phyloP scores from a whole-genome alignment of 2,329 filamentous ascomycete genomes.

The Aspergillus pseudoterreus region DNA sequence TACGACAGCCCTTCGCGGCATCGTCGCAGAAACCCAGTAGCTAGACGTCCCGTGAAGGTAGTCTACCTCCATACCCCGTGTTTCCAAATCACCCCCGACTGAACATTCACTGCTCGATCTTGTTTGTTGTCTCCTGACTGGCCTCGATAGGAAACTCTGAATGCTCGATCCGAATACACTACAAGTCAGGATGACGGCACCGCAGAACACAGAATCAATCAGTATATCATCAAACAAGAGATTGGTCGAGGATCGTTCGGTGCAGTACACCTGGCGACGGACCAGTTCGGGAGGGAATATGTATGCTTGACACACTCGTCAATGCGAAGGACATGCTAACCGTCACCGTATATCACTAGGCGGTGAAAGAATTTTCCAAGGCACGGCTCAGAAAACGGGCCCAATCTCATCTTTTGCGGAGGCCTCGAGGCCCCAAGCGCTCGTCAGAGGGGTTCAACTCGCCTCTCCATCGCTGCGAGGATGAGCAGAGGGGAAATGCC shows the following conservation, averaged over 20 bases:
- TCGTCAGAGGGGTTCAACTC: slow-evolving; percentile 60
- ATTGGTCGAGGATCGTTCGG: slow-evolving; percentile 97
- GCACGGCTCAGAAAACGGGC: slow-evolving; percentile 81
- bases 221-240: slow-evolving; percentile 90
- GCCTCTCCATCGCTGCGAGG: slow-evolving; percentile 57
- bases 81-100: neutral
- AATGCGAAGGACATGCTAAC: slow-evolving; percentile 12
- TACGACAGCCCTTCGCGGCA: slow-evolving; percentile 64
- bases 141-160: slow-evolving; percentile 71
- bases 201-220: slow-evolving; percentile 84
- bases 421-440: slow-evolving; percentile 52
- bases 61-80: neutral
- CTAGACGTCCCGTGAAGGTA: slow-evolving; percentile 61
- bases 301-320: slow-evolving; percentile 43
- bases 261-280: slow-evolving; percentile 81
- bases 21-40: slow-evolving; percentile 59
- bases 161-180: slow-evolving; percentile 81
- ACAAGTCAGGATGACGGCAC: slow-evolving; percentile 79
- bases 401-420: slow-evolving; percentile 79
- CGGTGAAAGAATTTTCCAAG: slow-evolving; percentile 97
- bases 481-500: slow-evolving; percentile 62
- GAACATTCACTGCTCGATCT: neutral
- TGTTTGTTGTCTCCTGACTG: neutral
- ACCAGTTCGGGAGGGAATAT: slow-evolving; percentile 91
- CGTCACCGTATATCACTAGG: slow-evolving; percentile 49